Base-by-base conservation (phyloP, 164 flowering plant genomes). In the Dillenia turbinata region DNA sequence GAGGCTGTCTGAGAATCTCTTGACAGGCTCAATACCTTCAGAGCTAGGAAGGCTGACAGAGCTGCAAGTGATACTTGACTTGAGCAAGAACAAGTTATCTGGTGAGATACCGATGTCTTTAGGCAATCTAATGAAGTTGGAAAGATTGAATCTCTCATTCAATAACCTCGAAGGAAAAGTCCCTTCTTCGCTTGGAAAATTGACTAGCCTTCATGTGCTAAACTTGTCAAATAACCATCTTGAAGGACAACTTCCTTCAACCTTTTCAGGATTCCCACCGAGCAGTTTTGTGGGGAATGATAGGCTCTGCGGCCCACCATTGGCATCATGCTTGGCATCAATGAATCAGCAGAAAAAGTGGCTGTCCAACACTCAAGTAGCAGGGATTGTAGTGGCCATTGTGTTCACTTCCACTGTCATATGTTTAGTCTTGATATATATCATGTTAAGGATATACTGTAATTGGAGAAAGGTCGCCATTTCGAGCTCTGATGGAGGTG, bases 371-470 rank as follows among this genome's bases (percentile, higher is more conserved):
- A 63, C 70, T 2, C 83, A 74, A 49, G 92, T 82, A 15, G 78
- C 73, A 0, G 89, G 81, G 44, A 86, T 93, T 8, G 66, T 82
- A 45, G 89, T 79, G 63, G 94, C 83, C 47, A 89, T 90, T 67
- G 91, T 90, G 12, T 85, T 89, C 45, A 85, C 84, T 44, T 81
- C 98, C 5, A 77, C 89, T 13, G 66, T 89, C 15, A 75, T 89
- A 58, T 90, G 97, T 74, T 24, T 86, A 68, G 71, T 72, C 13
- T 51, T 93, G 89, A 55, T 93, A 10, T 93, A 85, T 64, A 67
- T 73, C 47, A 93, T 93, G 96, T 62, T 85, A n/a, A 85, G 98
- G 65, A 90, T 93, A 9, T 89, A 96, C 92, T 78, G 73, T 57
- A 79, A 83, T 11, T 89, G 90, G 96, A 85, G 88, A 59, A 79